Conservation (phyloP, 176 grass and related monocot genomes). For the Aegilops longissima region DNA sequence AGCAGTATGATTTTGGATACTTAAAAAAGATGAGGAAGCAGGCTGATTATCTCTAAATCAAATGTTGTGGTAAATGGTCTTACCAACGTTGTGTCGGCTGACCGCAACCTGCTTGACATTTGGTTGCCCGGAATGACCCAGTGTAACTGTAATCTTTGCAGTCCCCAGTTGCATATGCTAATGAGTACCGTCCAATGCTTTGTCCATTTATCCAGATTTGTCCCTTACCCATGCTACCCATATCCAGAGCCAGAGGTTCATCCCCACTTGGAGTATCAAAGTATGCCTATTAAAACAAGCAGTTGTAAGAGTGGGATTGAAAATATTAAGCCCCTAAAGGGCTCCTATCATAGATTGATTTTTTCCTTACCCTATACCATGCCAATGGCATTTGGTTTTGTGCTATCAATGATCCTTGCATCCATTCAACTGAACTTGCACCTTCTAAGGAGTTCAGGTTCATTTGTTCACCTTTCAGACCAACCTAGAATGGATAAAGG, state of each 20-base stretch:
- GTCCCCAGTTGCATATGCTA: slow-evolving; percentile 64
- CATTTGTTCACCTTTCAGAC: slow-evolving; percentile 97
- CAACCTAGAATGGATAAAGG: slow-evolving; percentile 51
- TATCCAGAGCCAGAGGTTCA: slow-evolving; percentile 93
- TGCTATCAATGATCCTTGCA: slow-evolving; percentile 70
- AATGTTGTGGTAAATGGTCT: slow-evolving; percentile 17
- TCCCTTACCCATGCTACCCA: slow-evolving; percentile 98
- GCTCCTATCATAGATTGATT: not conserved
- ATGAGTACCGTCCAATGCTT: slow-evolving; percentile 92
- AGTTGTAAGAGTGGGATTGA: not conserved
- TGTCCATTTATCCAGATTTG: slow-evolving; percentile 99
- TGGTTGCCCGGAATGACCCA: slow-evolving; percentile 69
- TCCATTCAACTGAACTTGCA: slow-evolving; percentile 90
- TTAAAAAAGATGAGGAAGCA: not conserved
- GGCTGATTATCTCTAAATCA: not conserved
- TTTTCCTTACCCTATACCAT: slow-evolving; percentile 90
- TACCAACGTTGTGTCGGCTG: slow-evolving; percentile 94
- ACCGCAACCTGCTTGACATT: slow-evolving; percentile 81
- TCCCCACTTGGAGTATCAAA: slow-evolving; percentile 83
- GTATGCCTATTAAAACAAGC: slow-evolving; percentile 58
- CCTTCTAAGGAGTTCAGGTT: slow-evolving; percentile 94
- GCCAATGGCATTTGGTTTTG: slow-evolving; percentile 78
- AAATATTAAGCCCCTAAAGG: slow-evolving; percentile 7
- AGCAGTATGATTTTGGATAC: not conserved
- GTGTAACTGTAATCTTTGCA: slow-evolving; percentile 74